Conservation (phyloP, 495 filamentous ascomycete genomes). For the Penicillium herquei region DNA sequence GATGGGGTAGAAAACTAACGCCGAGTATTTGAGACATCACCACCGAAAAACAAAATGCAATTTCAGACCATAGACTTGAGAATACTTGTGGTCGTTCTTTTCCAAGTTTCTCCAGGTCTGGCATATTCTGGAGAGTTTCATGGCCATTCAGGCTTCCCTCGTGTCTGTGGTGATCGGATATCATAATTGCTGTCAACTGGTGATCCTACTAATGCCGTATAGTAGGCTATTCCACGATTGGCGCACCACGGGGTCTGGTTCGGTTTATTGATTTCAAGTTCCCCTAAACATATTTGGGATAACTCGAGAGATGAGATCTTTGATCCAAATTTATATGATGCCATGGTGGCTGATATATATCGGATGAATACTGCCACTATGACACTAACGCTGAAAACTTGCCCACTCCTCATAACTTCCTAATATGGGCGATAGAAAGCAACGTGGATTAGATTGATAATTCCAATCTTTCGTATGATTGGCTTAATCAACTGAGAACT, state of each 20-base stretch:
- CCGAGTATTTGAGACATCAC: constrained; percentile 72
- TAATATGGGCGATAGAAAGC: neutral
- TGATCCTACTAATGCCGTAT: neutral
- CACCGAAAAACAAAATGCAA: constrained; percentile 70
- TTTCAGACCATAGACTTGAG: constrained; percentile 55
- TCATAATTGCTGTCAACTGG: neutral
- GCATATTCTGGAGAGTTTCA: neutral
- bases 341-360: neutral
- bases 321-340: neutral
- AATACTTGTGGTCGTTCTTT: constrained; percentile 70
- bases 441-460: too few species aligned
- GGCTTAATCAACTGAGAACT: too few species aligned
- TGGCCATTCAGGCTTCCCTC: too few species aligned
- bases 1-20: constrained; percentile 32
- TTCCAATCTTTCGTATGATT: too few species aligned
- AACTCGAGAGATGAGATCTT: too few species aligned
- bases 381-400: too few species aligned
- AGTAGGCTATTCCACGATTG: too few species aligned
- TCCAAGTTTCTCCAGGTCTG: constrained; percentile 62
- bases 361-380: too few species aligned
- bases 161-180: neutral
- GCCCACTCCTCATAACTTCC: too few species aligned
- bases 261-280: too few species aligned
- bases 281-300: too few species aligned
- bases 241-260: too few species aligned